Conservation (phyloP, 169 alveolate genomes). For the Plasmodium cynomolgi region DNA sequence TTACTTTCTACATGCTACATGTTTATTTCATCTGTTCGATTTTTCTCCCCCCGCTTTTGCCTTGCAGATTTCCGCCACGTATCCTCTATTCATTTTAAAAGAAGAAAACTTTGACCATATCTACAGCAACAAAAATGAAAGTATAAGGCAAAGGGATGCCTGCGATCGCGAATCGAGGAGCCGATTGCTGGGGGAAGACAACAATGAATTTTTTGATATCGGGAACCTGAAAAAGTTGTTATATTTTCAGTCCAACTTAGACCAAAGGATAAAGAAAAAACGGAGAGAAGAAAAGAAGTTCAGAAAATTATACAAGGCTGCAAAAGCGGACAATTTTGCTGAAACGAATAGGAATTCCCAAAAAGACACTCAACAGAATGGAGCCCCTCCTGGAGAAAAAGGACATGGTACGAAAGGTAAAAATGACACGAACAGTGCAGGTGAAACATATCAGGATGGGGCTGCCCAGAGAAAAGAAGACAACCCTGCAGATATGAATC, state of each 20-base stretch:
- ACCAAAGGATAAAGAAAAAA: constrained; percentile 18
- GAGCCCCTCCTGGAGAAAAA: background rate
- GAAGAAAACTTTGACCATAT: constrained; percentile 15
- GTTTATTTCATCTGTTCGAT: background rate
- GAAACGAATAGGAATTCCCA: background rate
- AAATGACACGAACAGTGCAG: background rate
- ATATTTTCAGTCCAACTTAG: constrained; percentile 58
- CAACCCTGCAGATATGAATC: background rate
- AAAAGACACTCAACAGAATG: constrained; percentile 13
- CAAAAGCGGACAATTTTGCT: constrained; percentile 16
- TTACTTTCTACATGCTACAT: background rate
- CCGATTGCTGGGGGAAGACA: constrained; percentile 36
- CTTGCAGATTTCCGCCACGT: constrained; percentile 35
- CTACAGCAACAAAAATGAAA: background rate
- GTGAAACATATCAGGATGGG: constrained; percentile 1
- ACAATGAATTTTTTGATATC: constrained; percentile 18
- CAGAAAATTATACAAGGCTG: constrained; percentile 32
- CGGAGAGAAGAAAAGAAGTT: constrained; percentile 43
- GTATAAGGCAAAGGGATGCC: constrained; percentile 3
- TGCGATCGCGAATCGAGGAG: background rate
- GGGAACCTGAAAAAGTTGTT: constrained; percentile 42
- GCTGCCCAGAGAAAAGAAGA: background rate
- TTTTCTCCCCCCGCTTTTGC: background rate
- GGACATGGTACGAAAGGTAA: background rate
- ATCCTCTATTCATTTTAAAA: constrained; percentile 38